Evolutionary conservation across 495 filamentous ascomycete species (phyloP), one percentile per base, ranked within the genome.

Genomic region (Hypoxylon subgilvum): DNA sequence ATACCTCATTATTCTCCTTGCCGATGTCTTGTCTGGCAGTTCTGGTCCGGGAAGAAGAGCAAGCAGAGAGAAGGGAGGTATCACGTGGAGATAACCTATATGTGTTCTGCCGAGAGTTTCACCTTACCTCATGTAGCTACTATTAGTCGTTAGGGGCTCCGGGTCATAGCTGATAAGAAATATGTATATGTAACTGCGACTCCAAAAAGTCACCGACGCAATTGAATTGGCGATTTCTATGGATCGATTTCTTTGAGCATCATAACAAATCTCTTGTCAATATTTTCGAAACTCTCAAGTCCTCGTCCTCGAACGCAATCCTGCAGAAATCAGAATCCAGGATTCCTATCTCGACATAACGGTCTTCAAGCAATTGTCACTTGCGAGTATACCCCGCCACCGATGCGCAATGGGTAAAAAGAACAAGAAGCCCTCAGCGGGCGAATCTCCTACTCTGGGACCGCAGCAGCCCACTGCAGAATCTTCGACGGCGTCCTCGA

Each of bases 321-420:
- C n/a, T n/a, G n/a, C n/a, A n/a, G n/a, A n/a, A n/a, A n/a, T n/a
- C n/a, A n/a, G n/a, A n/a, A n/a, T n/a, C n/a, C n/a, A n/a, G n/a
- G n/a, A n/a, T n/a, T n/a, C n/a, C n/a, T n/a, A n/a, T n/a, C n/a
- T n/a, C n/a, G n/a, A n/a, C n/a, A n/a, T n/a, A n/a, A n/a, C 31
- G 31, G n/a, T n/a, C n/a, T n/a, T 30, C 27, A 30, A 30, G 27
- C 27, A 10, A 36, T 44, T 47, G 31, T 22, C 40, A n/a, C 27
- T 48, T 44, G 22, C n/a, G 7, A 64, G 17, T 65, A 72, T 47
- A 32, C 8, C 31, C 16, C 19, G 49, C 38, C 40, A 32, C 55
- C 63, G 46, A 62, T 67, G 67, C 54, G 58, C 62, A 42, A 77
- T 77, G 74, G 70, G 58, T 21, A 80, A 76, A 69, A 80, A 76